Conservation (phyloP, 2,329 filamentous ascomycete genomes). For the Penicillium sp. region DNA sequence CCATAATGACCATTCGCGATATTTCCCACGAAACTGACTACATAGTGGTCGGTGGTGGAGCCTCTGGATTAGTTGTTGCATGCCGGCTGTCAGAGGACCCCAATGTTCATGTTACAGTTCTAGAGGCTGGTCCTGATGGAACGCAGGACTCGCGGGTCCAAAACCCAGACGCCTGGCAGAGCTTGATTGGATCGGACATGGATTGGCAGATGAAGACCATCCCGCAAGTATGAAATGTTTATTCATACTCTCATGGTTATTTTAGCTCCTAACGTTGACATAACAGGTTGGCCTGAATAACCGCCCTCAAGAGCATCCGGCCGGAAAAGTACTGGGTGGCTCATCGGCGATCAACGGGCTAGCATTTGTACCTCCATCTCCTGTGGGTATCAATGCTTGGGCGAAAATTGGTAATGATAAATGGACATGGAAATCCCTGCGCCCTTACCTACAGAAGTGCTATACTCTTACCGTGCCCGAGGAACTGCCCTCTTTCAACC, state of each 20-base stretch:
- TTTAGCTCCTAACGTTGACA: too few species aligned
- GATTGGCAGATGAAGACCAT: slow-evolving; percentile 20
- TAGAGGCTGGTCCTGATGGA: slow-evolving; percentile 20
- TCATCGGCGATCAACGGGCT: slow-evolving; percentile 23
- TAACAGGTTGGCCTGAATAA: slow-evolving; percentile 23
- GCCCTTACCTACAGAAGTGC: slow-evolving; percentile 21
- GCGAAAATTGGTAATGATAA: slow-evolving; percentile 29
- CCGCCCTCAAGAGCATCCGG: slow-evolving; percentile 26
- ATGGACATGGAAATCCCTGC: slow-evolving; percentile 22
- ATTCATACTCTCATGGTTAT: background rate
- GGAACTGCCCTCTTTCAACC: background rate
- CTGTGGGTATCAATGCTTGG: slow-evolving; percentile 41
- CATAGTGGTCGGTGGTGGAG: slow-evolving; percentile 21
- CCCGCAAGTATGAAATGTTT: slow-evolving; percentile 9
- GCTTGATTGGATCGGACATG: slow-evolving; percentile 13
- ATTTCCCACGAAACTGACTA: slow-evolving; percentile 11
- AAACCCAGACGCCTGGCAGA: slow-evolving; percentile 9
- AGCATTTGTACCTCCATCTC: slow-evolving; percentile 48
- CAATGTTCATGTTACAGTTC: slow-evolving; percentile 5
- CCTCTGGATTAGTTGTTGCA: slow-evolving; percentile 21
- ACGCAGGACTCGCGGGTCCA: slow-evolving; percentile 13
- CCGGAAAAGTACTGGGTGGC: slow-evolving; percentile 36
- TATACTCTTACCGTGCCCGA: slow-evolving; percentile 6
- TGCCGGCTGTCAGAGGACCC: slow-evolving; percentile 21
- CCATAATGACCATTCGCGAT: background rate